phyloP scores from a whole-genome alignment of 2,329 filamentous ascomycete species.

The Aureobasidium sp. region DNA sequence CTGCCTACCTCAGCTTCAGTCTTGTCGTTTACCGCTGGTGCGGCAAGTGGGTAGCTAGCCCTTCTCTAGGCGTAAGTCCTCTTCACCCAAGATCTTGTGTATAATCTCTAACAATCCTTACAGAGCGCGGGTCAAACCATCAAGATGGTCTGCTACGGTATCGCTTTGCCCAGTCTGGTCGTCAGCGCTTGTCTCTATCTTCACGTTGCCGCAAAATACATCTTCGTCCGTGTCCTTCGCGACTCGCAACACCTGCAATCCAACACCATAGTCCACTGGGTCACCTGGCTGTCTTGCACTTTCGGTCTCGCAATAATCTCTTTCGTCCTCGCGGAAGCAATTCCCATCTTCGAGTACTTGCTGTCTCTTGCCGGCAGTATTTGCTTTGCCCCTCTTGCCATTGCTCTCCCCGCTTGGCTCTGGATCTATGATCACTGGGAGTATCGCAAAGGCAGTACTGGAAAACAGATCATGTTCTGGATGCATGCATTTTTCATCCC shows the following conservation, averaged over 20 bases:
- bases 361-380: slow-evolving; percentile 41
- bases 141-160: slow-evolving; percentile 54
- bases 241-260: slow-evolving; percentile 43
- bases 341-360: slow-evolving; percentile 48
- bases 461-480: slow-evolving; percentile 30
- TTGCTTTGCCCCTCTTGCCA: slow-evolving; percentile 43
- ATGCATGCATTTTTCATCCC: slow-evolving; percentile 36
- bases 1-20: slow-evolving; percentile 50
- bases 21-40: slow-evolving; percentile 55
- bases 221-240: slow-evolving; percentile 48
- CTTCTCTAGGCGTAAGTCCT: slow-evolving; percentile 42
- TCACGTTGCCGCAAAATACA: slow-evolving; percentile 46
- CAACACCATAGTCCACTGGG: slow-evolving; percentile 46
- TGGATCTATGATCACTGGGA: slow-evolving; percentile 43
- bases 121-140: slow-evolving; percentile 47
- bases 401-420: slow-evolving; percentile 40
- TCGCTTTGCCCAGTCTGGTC: slow-evolving; percentile 48
- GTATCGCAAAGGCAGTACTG: slow-evolving; percentile 30
- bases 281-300: slow-evolving; percentile 42
- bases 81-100: neutral
- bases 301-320: slow-evolving; percentile 34
- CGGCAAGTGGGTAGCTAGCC: slow-evolving; percentile 54
- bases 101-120: neutral
- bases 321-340: slow-evolving; percentile 45
- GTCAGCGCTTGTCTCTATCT: slow-evolving; percentile 41